Evolutionary conservation across 257 asterid species (phyloP).

Genomic region (Thymus quinquecostatus): DNA sequence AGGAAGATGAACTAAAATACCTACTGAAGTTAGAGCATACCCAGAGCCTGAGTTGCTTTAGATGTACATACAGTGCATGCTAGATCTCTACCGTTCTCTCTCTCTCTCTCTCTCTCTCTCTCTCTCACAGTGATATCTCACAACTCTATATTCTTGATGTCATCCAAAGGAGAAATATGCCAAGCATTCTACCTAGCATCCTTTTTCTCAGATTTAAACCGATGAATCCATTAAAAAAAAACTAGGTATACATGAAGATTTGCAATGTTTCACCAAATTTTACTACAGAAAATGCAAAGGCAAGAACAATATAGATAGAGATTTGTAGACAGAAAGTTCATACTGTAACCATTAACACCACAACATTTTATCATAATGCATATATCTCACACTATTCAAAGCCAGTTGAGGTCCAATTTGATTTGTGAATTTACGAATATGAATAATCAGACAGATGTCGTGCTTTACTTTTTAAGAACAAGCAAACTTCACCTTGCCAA

Average conservation of each 20-base stretch:
- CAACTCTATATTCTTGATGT: background rate
- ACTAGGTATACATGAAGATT: background rate
- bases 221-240: too few relatives aligned
- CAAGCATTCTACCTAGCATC: too few relatives aligned
- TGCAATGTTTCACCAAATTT: background rate
- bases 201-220: too few relatives aligned
- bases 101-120: background rate
- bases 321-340: conserved; percentile 5
- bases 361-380: background rate
- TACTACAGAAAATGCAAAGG: background rate
- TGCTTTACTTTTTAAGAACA: conserved; percentile 12
- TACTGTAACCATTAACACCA: conserved; percentile 8
- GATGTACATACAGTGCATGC: background rate
- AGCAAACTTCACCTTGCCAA: background rate
- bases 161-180: conserved; percentile 8
- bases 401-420: conserved; percentile 13
- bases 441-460: conserved; percentile 26
- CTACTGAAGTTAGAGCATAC: too few relatives aligned
- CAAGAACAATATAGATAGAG: background rate
- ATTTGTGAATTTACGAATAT: conserved; percentile 6
- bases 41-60: too few relatives aligned
- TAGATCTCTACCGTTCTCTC: background rate
- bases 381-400: conserved; percentile 18
- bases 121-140: background rate
- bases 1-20: background rate